phyloP scores from a whole-genome alignment of 2,329 filamentous ascomycete species.

The Paecilomyces sp. region DNA sequence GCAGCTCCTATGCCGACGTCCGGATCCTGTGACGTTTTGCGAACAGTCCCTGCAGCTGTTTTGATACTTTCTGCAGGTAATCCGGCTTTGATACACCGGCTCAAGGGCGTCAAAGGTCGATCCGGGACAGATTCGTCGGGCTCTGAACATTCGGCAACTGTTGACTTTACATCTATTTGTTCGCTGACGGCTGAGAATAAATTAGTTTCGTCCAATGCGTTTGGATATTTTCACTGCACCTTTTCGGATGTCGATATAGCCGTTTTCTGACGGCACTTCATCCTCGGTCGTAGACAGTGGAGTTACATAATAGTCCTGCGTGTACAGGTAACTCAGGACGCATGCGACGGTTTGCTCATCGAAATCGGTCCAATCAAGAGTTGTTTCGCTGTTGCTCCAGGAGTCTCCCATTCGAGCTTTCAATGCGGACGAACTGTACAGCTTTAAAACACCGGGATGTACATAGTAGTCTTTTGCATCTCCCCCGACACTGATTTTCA shows the following conservation, averaged over 20 bases:
- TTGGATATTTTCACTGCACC: background rate
- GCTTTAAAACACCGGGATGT: background rate
- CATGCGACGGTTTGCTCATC: background rate
- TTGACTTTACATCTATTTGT: background rate
- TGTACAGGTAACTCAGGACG: background rate
- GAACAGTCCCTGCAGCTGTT: background rate
- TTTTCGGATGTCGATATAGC: background rate
- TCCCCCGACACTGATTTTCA: background rate
- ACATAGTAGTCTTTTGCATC: background rate
- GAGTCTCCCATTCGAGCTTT: background rate
- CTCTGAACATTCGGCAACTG: background rate
- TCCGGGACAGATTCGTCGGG: background rate
- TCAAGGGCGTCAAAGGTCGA: constrained; percentile 2
- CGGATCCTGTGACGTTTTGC: background rate
- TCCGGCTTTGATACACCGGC: background rate
- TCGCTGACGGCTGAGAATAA: background rate
- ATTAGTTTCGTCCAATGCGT: background rate
- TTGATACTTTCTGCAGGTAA: background rate
- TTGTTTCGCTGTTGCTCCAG: background rate
- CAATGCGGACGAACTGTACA: background rate
- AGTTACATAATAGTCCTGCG: background rate
- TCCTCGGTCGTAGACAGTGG: background rate
- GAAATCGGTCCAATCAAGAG: background rate
- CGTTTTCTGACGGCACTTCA: background rate
- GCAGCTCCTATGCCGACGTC: background rate